Evolutionary conservation across 2,329 filamentous ascomycete genomes (phyloP), one percentile per base, ranked within the genome.

Genomic region (Sarocladium oryzae): DNA sequence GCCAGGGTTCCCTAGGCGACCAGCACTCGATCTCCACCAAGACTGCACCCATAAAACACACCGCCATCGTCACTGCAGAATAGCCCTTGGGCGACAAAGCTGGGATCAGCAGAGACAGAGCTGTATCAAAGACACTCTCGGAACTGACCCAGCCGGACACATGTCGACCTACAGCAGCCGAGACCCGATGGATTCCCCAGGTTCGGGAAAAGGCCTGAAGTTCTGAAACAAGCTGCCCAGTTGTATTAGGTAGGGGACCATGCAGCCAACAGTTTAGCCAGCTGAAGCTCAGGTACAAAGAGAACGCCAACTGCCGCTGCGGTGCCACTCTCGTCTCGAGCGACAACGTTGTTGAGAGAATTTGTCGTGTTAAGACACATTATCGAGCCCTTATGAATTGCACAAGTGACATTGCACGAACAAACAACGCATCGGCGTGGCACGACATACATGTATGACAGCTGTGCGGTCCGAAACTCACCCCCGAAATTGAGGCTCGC

Each of bases 1-100:
- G 43, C 33, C 43, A 48, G 28, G 43, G 43, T 48, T 48, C 43
- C 24, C 43, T 26, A 18, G 43, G 7, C 43, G 43, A 48, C 43
- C 36, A 23, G 28, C n/a, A 20, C 7, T 18, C 16, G n/a, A 32
- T 7, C 43, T 23, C 43, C 43, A 48, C 43, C 28, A 5, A 18
- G 5, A 16, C 24, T 6, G 26, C 43, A 48, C 33, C 26, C 26
- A 32, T 33, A 20, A 33, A 48, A 48, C 43, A 48, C 43, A 48
- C 43, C 43, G 43, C 40, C 40, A 45, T 26, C 21, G 13, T 7
- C 21, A 4, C 40, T 28, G 36, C 10, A 40, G 36, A n/a, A 36
- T 5, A 7, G 7, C 6, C 16, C 8, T 21, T 40, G 20, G 16
- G 23, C 23, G 16, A 26, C 23, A 28, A 16, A 3, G 8, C 21